Evolutionary conservation across 257 asterid genomes (phyloP).

Genomic region (Solanum corneliomulleri): DNA sequence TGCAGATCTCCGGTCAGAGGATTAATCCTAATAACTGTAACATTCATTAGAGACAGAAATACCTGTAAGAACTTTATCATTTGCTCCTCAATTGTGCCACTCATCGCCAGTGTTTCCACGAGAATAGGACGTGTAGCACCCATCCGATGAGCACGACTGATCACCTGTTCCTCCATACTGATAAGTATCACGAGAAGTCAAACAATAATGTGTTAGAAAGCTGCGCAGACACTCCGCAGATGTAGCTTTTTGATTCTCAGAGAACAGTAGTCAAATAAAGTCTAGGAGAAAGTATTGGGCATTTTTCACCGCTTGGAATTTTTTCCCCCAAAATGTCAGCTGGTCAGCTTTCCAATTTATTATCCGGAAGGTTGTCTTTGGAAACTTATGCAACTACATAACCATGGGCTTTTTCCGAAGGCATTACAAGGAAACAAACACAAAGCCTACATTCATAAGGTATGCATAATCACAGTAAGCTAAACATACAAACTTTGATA

Average conservation of each 20-base stretch:
- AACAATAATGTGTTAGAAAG: conserved; percentile 1
- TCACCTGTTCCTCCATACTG: conserved; percentile 99
- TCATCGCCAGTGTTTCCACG: conserved; percentile 92
- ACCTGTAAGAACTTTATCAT: conserved; percentile 91
- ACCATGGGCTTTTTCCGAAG: background rate
- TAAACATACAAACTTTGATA: background rate
- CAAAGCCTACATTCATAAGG: background rate
- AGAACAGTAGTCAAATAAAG: background rate
- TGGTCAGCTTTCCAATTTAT: background rate
- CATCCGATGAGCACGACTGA: conserved; percentile 99
- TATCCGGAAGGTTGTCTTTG: background rate
- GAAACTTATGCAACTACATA: background rate
- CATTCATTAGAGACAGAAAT: background rate
- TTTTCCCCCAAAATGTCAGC: background rate
- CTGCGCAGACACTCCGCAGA: background rate
- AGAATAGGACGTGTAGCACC: conserved; percentile 88
- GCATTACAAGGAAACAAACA: background rate
- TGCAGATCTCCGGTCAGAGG: background rate
- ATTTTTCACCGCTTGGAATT: background rate
- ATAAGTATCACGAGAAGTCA: conserved; percentile 8
- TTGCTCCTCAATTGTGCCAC: conserved; percentile 91
- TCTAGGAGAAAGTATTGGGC: background rate
- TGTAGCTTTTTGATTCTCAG: background rate
- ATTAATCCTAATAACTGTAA: background rate
- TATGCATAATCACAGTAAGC: background rate